Base-by-base conservation (phyloP, 1,284 basidiomycete genomes). In the Somion occarium region DNA sequence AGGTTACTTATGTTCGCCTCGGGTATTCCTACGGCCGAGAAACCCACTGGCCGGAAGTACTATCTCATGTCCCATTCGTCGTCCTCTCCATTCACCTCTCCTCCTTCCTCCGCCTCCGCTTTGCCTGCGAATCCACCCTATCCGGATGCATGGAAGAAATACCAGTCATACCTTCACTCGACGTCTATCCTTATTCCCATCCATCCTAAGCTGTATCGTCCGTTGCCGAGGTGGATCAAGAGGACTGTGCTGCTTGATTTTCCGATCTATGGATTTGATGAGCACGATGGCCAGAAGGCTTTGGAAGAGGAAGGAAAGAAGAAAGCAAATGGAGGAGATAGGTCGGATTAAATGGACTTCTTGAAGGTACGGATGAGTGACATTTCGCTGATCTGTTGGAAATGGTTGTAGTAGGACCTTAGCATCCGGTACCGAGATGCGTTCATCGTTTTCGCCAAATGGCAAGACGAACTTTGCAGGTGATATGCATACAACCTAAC, bases 11-110 rank as follows among this genome's bases (percentile, higher is more conserved):
- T 84, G 66, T 87, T 86, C 65, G 79, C 74, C 2, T 86, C 84
- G 2, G 88, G 87, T 2, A 62, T 91, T 15, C 88, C 87, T 0
- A 82, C 82, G 0, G 83, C 85, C 1, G 85, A 89, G 63, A 88
- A 87, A 64, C 84, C 85, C 1, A 74, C 78, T 19, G 85, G 84
- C 3, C 76, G 81, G 60, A 78, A 76, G 57, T 86, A 79, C 61
- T 88, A 79, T 65, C 69, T 86, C 46, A 72, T 83, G 63, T 76
- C 76, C 18, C 69, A 81, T 57, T 73, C 72, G 1, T 66, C 70
- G 13, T 56, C 71, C 25, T 11, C 9, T n/a, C n/a, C n/a, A n/a
- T 9, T 9, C 34, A 66, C 71, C 15, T 63, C 59, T 43, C 59
- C 46, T 48, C 52, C 56, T 54, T 56, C 68, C 56, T 44, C 24